Evolutionary conservation across 2,329 filamentous ascomycete species (phyloP), one percentile per base, ranked within the genome.

Genomic region (Trichophyton rubrum): DNA sequence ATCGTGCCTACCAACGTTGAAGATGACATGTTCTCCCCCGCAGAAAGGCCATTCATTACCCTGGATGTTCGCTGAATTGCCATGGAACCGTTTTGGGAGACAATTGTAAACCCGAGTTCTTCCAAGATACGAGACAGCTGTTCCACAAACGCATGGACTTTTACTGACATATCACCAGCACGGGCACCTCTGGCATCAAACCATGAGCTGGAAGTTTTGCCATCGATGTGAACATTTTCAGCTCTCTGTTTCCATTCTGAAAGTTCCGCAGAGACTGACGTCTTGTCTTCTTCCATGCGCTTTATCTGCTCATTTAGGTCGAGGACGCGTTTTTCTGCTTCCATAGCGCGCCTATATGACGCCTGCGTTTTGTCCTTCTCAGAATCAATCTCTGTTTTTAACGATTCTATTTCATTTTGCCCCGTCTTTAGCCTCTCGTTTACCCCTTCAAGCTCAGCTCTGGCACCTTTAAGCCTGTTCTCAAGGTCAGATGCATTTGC

Each of bases 351-450:
- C 72, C 86, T 86, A 60, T 88, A 85, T 60, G 96, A 75, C 30
- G 83, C 85, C 71, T 91, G 89, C 0, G 89, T 90, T 3, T 90
- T 90, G 2, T 85, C 90, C 72, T 93, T 89, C 15, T 89, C 90
- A 64, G 91, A 87, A 1, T 87, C 84, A 68, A 95, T 85, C 70
- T 87, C 87, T 15, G 78, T 77, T 61, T 88, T 83, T 22, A 95
- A 76, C 30, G 81, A 78, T 61, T 80, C 82, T 22, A 95, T 79
- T 66, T 93, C 86, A 13, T 80, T 77, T 43, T 88, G 84, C 62
- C 87, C 84, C 60, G 88, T 84, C 1, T 80, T 78, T n/a, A 85
- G 73, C 66, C 84, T 82, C 11, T 75, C 68, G 15, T 74, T 73
- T 38, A 83, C 68, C 0, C 76, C 74, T 1, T 70, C 69, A 6